Base-by-base conservation (phyloP, 208 protist genomes). In the Borovskyia barvae region DNA sequence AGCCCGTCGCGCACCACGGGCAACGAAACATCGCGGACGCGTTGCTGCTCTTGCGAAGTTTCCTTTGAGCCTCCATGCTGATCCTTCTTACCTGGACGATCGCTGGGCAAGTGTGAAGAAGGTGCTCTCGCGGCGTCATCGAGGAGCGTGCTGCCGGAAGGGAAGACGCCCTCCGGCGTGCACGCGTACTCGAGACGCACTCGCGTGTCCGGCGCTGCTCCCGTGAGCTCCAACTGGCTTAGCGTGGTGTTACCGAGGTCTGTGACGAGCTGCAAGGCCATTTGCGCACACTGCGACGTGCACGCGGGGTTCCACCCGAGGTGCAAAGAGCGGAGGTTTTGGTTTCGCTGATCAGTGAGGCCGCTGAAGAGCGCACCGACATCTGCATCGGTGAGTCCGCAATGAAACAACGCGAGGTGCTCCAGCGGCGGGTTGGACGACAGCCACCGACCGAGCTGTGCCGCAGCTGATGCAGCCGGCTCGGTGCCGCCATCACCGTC, bases 391-490 rank as follows among this genome's bases (percentile, higher is more conserved):
- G 56, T 61, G n/a, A 93, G 58, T 3, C 42, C 66, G 36, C 85
- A 90, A 43, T 93, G 74, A 35, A 77, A 81, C 7, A 93, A 46
- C 9, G 65, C 77, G n/a, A 92, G 57, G 42, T 61, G 54, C 26
- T 69, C 66, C 24, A 92, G 65, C 2, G 74, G 51, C 19, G 79
- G 72, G 54, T 79, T 58, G 0, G 36, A 67, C 8, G 54, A 54
- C 2, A 87, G 67, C 65, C 73, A 86, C 25, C 53, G n/a, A 1
- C 75, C 63, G 22, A 72, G 66, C 29, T 46, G 41, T 20, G 40
- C 50, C 12, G 52, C 61, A 14, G n/a, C n/a, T n/a, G n/a, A n/a
- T n/a, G n/a, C n/a, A n/a, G n/a, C n/a, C n/a, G n/a, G n/a, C n/a
- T n/a, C n/a, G n/a, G n/a, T n/a, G n/a, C n/a, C n/a, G n/a, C n/a